Conservation (phyloP, 2,329 filamentous ascomycete genomes). For the Aspergillus amoenus region DNA sequence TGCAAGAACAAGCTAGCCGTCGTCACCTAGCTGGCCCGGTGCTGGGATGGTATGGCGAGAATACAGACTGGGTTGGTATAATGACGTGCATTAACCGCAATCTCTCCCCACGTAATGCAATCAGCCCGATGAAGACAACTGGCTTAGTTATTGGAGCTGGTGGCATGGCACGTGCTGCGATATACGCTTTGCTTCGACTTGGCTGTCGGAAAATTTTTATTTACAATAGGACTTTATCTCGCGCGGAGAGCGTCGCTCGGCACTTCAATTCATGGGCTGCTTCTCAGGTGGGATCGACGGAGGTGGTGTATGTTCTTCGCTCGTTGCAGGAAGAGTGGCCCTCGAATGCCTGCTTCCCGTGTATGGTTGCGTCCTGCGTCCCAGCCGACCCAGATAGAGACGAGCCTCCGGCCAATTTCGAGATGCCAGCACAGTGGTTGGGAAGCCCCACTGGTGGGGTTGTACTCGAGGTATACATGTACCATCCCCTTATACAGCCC, state of each 20-base stretch:
- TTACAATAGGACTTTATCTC: slow-evolving; percentile 68
- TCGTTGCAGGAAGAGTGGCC: slow-evolving; percentile 66
- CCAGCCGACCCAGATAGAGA: slow-evolving; percentile 67
- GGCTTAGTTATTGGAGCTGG: slow-evolving; percentile 59
- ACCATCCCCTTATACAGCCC: background rate
- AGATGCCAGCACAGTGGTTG: slow-evolving; percentile 68
- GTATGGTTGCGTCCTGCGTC: slow-evolving; percentile 74
- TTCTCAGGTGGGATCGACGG: slow-evolving; percentile 36
- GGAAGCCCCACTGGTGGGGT: slow-evolving; percentile 72
- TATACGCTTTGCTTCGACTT: slow-evolving; percentile 75
- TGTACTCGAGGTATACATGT: slow-evolving; percentile 60
- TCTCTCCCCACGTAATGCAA: slow-evolving; percentile 51
- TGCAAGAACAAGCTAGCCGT: slow-evolving; percentile 41
- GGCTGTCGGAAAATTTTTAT: slow-evolving; percentile 75
- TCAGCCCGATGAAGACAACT: slow-evolving; percentile 51
- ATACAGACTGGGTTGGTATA: slow-evolving; percentile 47
- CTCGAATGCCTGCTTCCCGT: slow-evolving; percentile 60
- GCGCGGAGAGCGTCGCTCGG: slow-evolving; percentile 64
- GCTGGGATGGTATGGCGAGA: slow-evolving; percentile 45
- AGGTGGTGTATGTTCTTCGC: slow-evolving; percentile 54
- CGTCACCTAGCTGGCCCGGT: slow-evolving; percentile 44
- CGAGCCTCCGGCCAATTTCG: slow-evolving; percentile 66
- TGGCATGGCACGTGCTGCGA: slow-evolving; percentile 75
- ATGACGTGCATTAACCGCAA: slow-evolving; percentile 43
- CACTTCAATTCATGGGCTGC: slow-evolving; percentile 63